phyloP scores from a whole-genome alignment of 495 filamentous ascomycete species.

The Aspergillus incahuasiensis region DNA sequence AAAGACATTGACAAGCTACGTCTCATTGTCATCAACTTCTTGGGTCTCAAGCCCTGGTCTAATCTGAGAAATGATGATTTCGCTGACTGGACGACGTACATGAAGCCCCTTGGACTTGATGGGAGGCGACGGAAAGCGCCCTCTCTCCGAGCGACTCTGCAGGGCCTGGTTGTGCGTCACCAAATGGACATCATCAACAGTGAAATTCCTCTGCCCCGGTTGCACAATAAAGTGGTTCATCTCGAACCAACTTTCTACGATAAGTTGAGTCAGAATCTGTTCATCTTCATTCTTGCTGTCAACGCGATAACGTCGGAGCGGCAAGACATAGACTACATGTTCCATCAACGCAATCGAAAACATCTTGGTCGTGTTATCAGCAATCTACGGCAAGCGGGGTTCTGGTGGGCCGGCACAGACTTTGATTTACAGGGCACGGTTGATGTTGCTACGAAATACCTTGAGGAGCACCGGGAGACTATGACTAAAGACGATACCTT shows the following conservation, averaged over 20 bases:
- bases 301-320: constrained; percentile 90
- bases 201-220: constrained; percentile 60
- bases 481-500: constrained; percentile 56
- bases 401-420: constrained; percentile 82
- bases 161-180: constrained; percentile 79
- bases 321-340: constrained; percentile 81
- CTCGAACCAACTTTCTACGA: constrained; percentile 82
- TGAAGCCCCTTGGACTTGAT: constrained; percentile 58
- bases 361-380: constrained; percentile 60
- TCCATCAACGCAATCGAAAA: constrained; percentile 65
- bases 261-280: constrained; percentile 76
- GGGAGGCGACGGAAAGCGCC: constrained; percentile 50
- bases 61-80: constrained; percentile 45
- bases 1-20: constrained; percentile 75
- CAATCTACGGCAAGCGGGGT: constrained; percentile 82
- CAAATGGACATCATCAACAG: constrained; percentile 60
- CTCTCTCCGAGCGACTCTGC: constrained; percentile 65
- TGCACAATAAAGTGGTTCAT: constrained; percentile 66
- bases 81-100: constrained; percentile 68
- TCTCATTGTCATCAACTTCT: constrained; percentile 61
- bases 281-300: constrained; percentile 71
- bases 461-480: constrained; percentile 46
- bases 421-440: constrained; percentile 58
- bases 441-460: constrained; percentile 59
- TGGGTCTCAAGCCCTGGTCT: constrained; percentile 75